Conservation (phyloP, 139 green algal genomes). For the Coccomyxa sp. region DNA sequence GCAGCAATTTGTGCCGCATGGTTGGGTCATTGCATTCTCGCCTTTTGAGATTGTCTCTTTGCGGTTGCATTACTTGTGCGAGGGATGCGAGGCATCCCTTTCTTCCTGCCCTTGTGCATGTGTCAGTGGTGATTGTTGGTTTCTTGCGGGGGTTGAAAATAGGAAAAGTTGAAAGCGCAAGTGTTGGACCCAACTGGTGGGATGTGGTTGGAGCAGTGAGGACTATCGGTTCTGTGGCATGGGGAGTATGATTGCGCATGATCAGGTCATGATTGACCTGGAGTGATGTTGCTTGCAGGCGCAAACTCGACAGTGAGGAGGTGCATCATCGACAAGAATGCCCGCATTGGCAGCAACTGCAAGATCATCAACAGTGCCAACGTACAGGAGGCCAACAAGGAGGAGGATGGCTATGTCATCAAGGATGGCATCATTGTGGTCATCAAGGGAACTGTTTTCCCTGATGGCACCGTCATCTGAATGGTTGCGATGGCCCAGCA, state of each 20-base stretch:
- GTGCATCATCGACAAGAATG: conserved; percentile 98
- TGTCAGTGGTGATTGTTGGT: neutral
- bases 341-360: conserved; percentile 63
- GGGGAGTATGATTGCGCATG: neutral
- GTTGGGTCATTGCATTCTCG: too few species aligned
- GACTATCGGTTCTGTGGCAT: too few species aligned
- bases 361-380: conserved; percentile 71
- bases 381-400: conserved; percentile 75
- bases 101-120: neutral
- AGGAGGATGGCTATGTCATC: conserved; percentile 92
- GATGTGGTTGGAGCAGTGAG: neutral
- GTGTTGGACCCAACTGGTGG: neutral
- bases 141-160: neutral
- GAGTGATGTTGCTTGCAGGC: conserved; percentile 8
- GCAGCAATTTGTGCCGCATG: too few species aligned
- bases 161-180: neutral
- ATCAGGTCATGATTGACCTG: neutral
- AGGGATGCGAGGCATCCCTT: too few species aligned
- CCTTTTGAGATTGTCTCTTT: too few species aligned
- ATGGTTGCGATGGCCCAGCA: neutral
- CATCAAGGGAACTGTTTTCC: conserved; percentile 90
- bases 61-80: too few species aligned
- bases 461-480: conserved; percentile 5
- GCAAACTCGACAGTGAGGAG: conserved; percentile 31
- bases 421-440: conserved; percentile 95